Percentiles rank a stretch among this genome's conserved stretches.
Conservation (phyloP, 345 rosid species). For the Salix brachista region DNA sequence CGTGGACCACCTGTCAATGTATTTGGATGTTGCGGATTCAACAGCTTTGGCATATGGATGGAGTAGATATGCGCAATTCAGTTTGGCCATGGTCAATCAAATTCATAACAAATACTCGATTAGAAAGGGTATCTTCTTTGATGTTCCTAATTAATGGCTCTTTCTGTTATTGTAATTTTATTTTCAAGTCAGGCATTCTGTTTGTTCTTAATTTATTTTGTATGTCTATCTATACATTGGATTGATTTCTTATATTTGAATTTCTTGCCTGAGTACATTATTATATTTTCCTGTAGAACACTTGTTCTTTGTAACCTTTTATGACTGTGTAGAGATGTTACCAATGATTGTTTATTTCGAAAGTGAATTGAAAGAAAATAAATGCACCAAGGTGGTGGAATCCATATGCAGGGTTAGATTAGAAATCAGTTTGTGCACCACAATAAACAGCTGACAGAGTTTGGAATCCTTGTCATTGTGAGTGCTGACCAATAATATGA, state of each 20-base stretch:
- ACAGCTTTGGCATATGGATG: conserved; percentile 76
- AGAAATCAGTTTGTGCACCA: neutral
- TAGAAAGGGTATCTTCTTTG: conserved; percentile 60
- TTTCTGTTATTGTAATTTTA: neutral
- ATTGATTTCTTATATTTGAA: neutral
- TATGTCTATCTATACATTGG: neutral
- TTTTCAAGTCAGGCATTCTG: neutral
- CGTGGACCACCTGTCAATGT: conserved; percentile 90
- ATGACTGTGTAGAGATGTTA: neutral
- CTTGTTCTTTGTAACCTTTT: neutral
- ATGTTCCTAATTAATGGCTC: neutral
- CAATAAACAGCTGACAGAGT: neutral
- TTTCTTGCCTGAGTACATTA: neutral
- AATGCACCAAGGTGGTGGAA: neutral
- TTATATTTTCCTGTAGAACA: neutral
- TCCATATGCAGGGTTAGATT: neutral
- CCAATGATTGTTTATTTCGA: neutral
- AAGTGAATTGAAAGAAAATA: neutral
- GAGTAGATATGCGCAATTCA: conserved; percentile 93
- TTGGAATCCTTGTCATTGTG: neutral
- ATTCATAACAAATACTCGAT: conserved; percentile 60
- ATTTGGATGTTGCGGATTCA: conserved; percentile 92
- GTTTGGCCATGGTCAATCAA: conserved; percentile 83
- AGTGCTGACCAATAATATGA: neutral
- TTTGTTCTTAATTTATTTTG: neutral